Evolutionary conservation across 1,139 yeast genomes (phyloP).

Genomic region (Nakaseomyces bracarensis): DNA sequence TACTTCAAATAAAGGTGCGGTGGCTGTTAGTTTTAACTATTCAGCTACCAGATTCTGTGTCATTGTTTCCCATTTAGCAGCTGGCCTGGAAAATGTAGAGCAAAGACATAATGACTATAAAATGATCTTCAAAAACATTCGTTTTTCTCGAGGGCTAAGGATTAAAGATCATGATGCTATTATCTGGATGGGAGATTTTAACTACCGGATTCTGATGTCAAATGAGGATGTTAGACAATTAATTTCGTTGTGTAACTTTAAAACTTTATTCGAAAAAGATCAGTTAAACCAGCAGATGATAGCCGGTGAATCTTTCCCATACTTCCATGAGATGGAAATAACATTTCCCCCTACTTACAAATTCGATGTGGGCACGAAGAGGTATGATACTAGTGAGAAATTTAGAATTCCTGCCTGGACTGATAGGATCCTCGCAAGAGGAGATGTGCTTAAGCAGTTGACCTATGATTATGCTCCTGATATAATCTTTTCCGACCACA

Average conservation of each 20-base stretch:
- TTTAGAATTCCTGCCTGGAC: slow-evolving; percentile 96
- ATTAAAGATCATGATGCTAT: slow-evolving; percentile 78
- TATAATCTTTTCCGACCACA: slow-evolving; percentile 77
- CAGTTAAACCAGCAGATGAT: slow-evolving; percentile 79
- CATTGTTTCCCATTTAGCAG: slow-evolving; percentile 90
- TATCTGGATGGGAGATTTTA: slow-evolving; percentile 94
- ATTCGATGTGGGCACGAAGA: slow-evolving; percentile 78
- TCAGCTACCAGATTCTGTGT: slow-evolving; percentile 75
- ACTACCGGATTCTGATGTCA: slow-evolving; percentile 68
- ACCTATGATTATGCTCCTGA: slow-evolving; percentile 55
- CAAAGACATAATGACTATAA: slow-evolving; percentile 87
- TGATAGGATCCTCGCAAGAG: slow-evolving; percentile 60
- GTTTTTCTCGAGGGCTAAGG: slow-evolving; percentile 61
- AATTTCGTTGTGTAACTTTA: slow-evolving; percentile 41
- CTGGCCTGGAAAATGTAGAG: slow-evolving; percentile 74
- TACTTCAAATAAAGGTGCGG: slow-evolving; percentile 88
- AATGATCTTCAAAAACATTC: slow-evolving; percentile 66
- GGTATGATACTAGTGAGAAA: slow-evolving; percentile 85
- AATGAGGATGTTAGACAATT: slow-evolving; percentile 66
- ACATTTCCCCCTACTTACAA: slow-evolving; percentile 86
- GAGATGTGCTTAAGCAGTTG: slow-evolving; percentile 53
- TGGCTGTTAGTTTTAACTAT: slow-evolving; percentile 70
- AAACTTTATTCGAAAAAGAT: slow-evolving; percentile 57
- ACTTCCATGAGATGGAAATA: slow-evolving; percentile 72
- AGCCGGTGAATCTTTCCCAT: slow-evolving; percentile 78